Evolutionary conservation across 2,329 filamentous ascomycete species (phyloP), one percentile per base, ranked within the genome.

Genomic region (Thelonectria discophora): DNA sequence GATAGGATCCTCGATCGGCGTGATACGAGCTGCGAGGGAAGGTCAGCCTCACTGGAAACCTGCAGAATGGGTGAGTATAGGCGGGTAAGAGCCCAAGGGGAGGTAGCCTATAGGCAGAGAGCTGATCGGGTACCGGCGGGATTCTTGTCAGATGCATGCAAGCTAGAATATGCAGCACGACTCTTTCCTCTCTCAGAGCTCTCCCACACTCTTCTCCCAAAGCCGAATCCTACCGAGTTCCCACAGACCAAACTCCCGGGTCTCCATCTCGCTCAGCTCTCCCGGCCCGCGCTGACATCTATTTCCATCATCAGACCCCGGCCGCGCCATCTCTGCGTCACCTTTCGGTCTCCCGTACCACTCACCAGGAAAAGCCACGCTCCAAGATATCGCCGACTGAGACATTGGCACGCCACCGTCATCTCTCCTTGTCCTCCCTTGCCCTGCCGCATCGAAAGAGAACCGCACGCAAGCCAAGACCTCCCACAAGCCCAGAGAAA

Each of bases 361-460:
- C n/a, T n/a, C n/a, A n/a, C n/a, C n/a, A n/a, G n/a, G n/a, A n/a
- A n/a, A n/a, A n/a, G n/a, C 24, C 24, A 34, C 3, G 32, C 32
- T 24, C 10, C 37, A 30, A 63, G 9, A 43, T 49, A 20, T 17
- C 61, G 45, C 40, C 47, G 30, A 39, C 69, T 66, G 69, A 71
- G 67, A 71, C 66, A 71, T 71, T 62, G 62, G 55, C 20, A 54
- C 55, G 48, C 56, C 50, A 34, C 32, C 7, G 10, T n/a, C 32
- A 46, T 30, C 18, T 18, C 17, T 47, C n/a, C 53, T 18, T 51
- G 46, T 58, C 43, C 65, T 58, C 43, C 65, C 17, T n/a, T n/a
- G n/a, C 8, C 43, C 42, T 54, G 48, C 59, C 45, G 45, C 47
- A 65, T 65, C 62, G 48, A 54, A 58, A 17, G 15, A 11, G 43